Evolutionary conservation across 768 basidiomycete genomes (phyloP), one percentile per base, ranked within the genome.

Genomic region (Tylopilus vinaceipallidus): DNA sequence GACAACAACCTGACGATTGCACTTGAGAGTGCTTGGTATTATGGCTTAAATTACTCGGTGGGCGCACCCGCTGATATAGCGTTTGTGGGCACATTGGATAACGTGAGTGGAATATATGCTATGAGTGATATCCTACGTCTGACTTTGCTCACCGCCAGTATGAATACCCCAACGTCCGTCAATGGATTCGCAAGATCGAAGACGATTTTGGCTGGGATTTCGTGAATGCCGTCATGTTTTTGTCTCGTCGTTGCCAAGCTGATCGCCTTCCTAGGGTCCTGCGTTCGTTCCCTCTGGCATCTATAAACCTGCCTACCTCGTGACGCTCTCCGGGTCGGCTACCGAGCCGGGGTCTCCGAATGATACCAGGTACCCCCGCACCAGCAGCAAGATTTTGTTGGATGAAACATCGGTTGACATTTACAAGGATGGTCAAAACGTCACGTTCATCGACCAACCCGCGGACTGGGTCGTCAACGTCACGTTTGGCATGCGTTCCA

Each of bases 151-250:
- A n/a, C 37, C 30, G 13, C 17, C 34, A 80, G 78, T 80, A 71
- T 46, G 80, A 80, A 54, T 80, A 76, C 52, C 75, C 78, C 10
- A 72, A 69, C 11, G 70, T 75, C 32, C 74, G 74, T 42, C 68
- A 72, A 24, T 81, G 71, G 64, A 68, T 80, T 24, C 73, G 80
- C 1, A 81, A 83, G 58, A 69, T 72, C 4, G 67, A 74, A 26
- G 75, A 73, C 3, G 80, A 83, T 57, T 83, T 81, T 52, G 81
- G 82, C 1, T 83, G 80, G 80, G 80, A 83, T 62, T 82, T 79
- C 80, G 77, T 80, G 50, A 22, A 47, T 4, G 19, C 20, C 22
- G 17, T 23, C 4, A 24, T 9, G n/a, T n/a, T n/a, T 22, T 50
- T 42, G 11, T 32, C 24, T 20, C 46, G 17, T 33, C n/a, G n/a